A percentile compares a stretch with the other conserved stretches of the same genome.
phyloP scores from a whole-genome alignment of 768 basidiomycete genomes.

The Cubamyces sp. region DNA sequence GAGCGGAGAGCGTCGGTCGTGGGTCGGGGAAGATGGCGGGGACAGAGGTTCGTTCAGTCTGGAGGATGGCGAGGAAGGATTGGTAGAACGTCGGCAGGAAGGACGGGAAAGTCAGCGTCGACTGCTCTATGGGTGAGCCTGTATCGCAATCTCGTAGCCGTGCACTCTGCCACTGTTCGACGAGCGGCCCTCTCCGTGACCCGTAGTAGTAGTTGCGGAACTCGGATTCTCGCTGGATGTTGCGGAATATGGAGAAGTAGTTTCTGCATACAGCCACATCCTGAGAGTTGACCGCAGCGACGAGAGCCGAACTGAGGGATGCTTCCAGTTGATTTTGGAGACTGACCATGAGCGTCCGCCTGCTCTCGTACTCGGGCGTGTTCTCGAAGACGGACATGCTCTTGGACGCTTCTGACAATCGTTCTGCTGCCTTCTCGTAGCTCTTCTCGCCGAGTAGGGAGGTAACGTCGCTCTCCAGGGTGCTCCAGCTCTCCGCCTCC shows the following conservation, averaged over 20 bases:
- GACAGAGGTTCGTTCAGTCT: conserved; percentile 72
- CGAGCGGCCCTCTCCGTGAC: conserved; percentile 66
- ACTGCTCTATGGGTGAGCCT: conserved; percentile 26
- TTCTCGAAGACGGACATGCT: conserved; percentile 94
- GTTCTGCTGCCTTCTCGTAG: conserved; percentile 89
- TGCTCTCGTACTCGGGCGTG: conserved; percentile 86
- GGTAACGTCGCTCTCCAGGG: conserved; percentile 90
- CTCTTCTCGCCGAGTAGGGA: conserved; percentile 76
- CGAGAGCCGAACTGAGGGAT: conserved; percentile 85
- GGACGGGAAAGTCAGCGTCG: conserved; percentile 51
- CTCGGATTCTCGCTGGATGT: conserved; percentile 90
- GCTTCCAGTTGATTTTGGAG: conserved; percentile 97
- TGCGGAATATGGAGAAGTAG: conserved; percentile 85
- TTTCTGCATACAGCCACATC: conserved; percentile 75
- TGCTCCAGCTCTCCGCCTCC: conserved; percentile 97
- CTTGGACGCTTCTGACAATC: conserved; percentile 86
- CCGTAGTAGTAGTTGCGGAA: conserved; percentile 96
- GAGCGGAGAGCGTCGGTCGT: conserved; percentile 69
- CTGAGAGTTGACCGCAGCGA: conserved; percentile 80
- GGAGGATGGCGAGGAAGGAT: conserved; percentile 66
- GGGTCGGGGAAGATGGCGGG: conserved; percentile 90
- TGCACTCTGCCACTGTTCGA: conserved; percentile 71
- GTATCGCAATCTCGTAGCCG: conserved; percentile 55
- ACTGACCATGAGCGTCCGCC: conserved; percentile 84
- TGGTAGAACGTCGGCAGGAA: conserved; percentile 81